Evolutionary conservation across 805 yeast species (phyloP), one percentile per base, ranked within the genome.

Genomic region (Candida easanensis): DNA sequence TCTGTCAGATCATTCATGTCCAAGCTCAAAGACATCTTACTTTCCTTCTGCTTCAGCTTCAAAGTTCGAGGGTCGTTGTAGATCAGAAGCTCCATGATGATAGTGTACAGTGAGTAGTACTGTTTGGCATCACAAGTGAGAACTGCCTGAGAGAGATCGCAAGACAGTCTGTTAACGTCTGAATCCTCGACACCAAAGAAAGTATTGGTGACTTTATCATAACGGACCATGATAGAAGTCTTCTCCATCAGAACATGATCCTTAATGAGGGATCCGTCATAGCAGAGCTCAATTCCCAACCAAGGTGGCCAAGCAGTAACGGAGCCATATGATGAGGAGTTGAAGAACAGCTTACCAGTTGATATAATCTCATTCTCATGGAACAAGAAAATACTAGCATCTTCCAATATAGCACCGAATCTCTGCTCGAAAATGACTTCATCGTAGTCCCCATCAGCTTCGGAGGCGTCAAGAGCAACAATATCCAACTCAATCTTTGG

Each of bases 231-330:
- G 19, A 80, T 68, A 0, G 90, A 77, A 3, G 87, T 77, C 46
- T 81, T 74, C 25, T 82, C 77, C 20, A 88, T 72, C 30, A 90
- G 65, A 38, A 80, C 69, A 42, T 75, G 73, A 11, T 73, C 69
- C 10, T 65, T 56, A 46, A 79, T 63, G 2, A 71, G 54, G 0
- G 73, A 69, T 16, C 76, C 69, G 39, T 80, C 80, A 48, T 78
- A 74, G 49, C 86, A 79, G 18, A 82, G 68, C 54, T 88, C 95
- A 37, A 78, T 60, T 2, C 90, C 88, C 26, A 89, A 61, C 88
- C 96, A 90, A 0, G 96, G 95, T 3, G 97, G 97, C 97, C 97
- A 90, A 16, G 67, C 66, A 4, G 63, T 44, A 5, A 56, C 61
- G 2, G 85, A 75, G 1, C 96, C 93, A 63, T 88, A 89, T 2